phyloP scores from a whole-genome alignment of 1,139 yeast genomes.

The Saccharomyces pastorianus region DNA sequence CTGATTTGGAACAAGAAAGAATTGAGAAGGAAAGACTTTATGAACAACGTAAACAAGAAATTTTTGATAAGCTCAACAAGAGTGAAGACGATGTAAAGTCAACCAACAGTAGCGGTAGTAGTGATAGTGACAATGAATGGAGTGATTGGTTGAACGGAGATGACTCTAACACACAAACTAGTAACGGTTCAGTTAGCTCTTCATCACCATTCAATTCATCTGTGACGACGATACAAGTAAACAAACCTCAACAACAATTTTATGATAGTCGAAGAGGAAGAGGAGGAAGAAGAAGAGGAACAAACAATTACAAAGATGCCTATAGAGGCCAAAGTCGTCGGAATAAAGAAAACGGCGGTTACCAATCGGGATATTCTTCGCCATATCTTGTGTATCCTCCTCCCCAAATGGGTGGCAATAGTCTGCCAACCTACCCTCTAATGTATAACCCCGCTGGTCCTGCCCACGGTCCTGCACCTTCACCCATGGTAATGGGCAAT shows the following conservation, averaged over 20 bases:
- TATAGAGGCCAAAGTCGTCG: slow-evolving; percentile 2
- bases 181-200: slow-evolving; percentile 6
- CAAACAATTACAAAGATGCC: slow-evolving; percentile 1
- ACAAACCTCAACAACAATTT: neutral
- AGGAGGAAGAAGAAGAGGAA: slow-evolving; percentile 1
- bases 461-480: neutral
- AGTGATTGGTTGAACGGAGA: neutral
- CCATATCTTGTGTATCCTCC: slow-evolving; percentile 17
- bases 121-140: neutral
- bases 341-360: slow-evolving; percentile 2
- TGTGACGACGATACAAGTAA: neutral
- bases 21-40: slow-evolving; percentile 17
- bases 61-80: slow-evolving; percentile 12
- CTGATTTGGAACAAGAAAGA: slow-evolving; percentile 15
- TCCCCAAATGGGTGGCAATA: neutral
- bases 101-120: neutral
- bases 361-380: slow-evolving; percentile 6
- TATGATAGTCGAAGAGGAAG: slow-evolving; percentile 1
- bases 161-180: neutral
- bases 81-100: slow-evolving; percentile 3
- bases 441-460: neutral
- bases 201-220: slow-evolving; percentile 2
- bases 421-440: neutral
- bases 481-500: neutral
- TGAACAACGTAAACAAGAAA: slow-evolving; percentile 19